Base-by-base conservation (phyloP, 345 rosid genomes). In the Tarenaya hassleriana region DNA sequence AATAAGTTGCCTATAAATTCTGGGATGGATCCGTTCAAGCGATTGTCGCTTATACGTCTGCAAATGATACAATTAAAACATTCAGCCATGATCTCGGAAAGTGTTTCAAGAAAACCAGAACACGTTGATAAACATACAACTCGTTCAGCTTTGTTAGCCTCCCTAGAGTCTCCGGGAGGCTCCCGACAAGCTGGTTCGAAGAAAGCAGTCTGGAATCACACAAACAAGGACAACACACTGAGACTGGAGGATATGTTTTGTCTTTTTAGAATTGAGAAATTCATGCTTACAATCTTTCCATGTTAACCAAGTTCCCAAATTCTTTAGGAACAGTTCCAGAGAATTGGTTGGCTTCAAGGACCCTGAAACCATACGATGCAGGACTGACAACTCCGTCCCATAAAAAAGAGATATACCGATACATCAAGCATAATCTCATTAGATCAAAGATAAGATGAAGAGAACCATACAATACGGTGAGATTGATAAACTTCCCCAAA, bases 41-140 rank as follows among this genome's bases (percentile, higher is more conserved):
- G 65, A 70, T 90, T 90, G 60, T 86, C 97, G 17, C 77, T 81
- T 37, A 86, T 72, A 67, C 77, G 73, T 37, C 97, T 90, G 83
- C 77, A 75, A 19, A 14, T 5, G 20, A 14, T 29, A 32, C 7
- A 58, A 50, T 43, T 3, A 32, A 3, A 17, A n/a, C 21, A n/a
- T 33, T 56, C 19, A 43, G 11, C 58, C 49, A 42, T 7, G 34
- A 45, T 37, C 35, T 1, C 41, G 13, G 50, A 6, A 14, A 7
- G 0, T 7, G 11, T 16, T 35, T 0, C 16, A 45, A 19, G 27
- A 43, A 51, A 50, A 42, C 9, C 17, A 14, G 5, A 42, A 18
- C 17, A 44, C 4, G 10, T 57, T 18, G 9, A 8, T 31, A 45
- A 40, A 40, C 69, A 49, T 71, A 79, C 85, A 79, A 59, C 48